Base-by-base conservation (phyloP, 1,139 yeast species). In the Saccharomycopsis hybrid region DNA sequence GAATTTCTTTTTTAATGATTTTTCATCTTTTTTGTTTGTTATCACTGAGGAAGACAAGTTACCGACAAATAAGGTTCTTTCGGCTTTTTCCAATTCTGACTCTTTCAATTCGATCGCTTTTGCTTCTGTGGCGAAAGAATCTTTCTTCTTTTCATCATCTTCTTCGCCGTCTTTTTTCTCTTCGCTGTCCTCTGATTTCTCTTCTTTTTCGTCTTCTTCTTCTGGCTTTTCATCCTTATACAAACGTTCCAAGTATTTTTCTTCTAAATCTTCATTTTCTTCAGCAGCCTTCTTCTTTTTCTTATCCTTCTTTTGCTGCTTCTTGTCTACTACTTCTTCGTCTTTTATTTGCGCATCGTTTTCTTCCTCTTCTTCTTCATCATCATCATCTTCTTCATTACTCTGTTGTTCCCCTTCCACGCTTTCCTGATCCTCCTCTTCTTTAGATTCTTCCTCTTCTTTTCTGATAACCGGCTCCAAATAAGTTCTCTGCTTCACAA, bases 1-100 rank as follows among this genome's bases (percentile, higher is more conserved):
- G 57, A 89, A 85, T 27, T 77, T 67, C 55, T 71, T 71, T 64
- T 86, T 85, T 66, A 90, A 83, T 53, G 71, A 66, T 61, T 82
- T 85, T 59, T 78, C 78, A 28, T 71, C 65, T 47, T 71, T 65
- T 64, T 87, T 89, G 43, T 80, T 77, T 1, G 84, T 75, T 52
- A 89, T 77, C 2, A 82, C 89, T 1, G 71, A 61, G 36, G 80
- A 69, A 24, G 87, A 78, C 27, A 92, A 78, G 65, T 94, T 94
- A 44, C 97, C 97, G 9, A 94, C 83, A 62, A 94, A 94, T 1
- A 90, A 72, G 0, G 98, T 92, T 59, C 84, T 76, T 59, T 87
- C 92, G 2, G 96, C 95, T 65, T 89, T 87, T 58, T 78, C 86
- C 50, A 88, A 71, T 63, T 89, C 96, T 8, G 67, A 65, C 56